Evolutionary conservation across 179 eudicot species (phyloP).

Genomic region (Nepenthes alata): DNA sequence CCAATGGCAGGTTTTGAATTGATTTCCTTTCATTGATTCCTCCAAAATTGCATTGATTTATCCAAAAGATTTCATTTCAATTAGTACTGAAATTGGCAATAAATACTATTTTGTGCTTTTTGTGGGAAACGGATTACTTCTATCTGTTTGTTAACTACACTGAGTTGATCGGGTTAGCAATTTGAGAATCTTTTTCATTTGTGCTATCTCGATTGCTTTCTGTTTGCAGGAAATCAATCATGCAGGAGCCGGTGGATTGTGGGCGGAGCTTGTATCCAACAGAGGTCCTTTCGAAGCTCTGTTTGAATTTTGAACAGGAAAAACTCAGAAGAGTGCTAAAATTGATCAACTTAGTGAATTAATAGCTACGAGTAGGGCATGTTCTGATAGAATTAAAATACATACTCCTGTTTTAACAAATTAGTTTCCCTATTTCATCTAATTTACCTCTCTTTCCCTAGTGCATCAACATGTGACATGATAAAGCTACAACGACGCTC

Average conservation of each 20-base stretch:
- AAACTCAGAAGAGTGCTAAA: neutral
- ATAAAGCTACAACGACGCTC: too few relatives aligned
- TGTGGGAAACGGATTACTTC: neutral
- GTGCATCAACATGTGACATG: too few relatives aligned
- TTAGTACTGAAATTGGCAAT: neutral
- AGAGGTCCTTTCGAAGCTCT: constrained; percentile 42
- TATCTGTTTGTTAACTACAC: too few relatives aligned
- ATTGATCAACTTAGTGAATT: neutral
- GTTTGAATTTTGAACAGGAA: neutral
- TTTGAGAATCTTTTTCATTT: neutral
- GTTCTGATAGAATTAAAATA: too few relatives aligned
- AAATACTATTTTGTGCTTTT: neutral
- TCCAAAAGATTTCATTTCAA: neutral
- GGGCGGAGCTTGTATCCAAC: constrained; percentile 93
- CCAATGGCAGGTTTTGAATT: neutral
- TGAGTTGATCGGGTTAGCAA: too few relatives aligned
- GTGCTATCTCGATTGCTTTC: neutral
- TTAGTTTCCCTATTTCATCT: too few relatives aligned
- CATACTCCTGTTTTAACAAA: too few relatives aligned
- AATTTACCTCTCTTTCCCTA: too few relatives aligned
- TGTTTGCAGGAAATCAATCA: constrained; percentile 82
- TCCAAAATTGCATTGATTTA: too few relatives aligned
- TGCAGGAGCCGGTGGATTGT: constrained; percentile 96
- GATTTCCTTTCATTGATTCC: neutral
- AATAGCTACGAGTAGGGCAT: too few relatives aligned